phyloP scores from a whole-genome alignment of 805 yeast genomes.

The Metschnikowia drakensbergensis region DNA sequence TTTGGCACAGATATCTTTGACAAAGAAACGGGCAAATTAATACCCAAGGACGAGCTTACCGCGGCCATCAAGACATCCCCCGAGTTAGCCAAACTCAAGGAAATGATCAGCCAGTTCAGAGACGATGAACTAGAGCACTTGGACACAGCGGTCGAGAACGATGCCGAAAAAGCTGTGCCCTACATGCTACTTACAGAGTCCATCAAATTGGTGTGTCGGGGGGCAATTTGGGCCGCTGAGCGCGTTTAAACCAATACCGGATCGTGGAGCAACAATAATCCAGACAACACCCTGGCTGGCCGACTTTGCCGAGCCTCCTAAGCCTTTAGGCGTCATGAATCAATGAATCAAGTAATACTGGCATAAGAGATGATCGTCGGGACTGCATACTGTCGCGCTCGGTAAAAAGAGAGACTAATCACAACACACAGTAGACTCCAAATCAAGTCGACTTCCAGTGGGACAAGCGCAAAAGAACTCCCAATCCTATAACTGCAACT shows the following conservation, averaged over 20 bases:
- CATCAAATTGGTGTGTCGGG: conserved; percentile 75
- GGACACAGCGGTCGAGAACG: conserved; percentile 88
- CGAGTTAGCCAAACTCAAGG: conserved; percentile 57
- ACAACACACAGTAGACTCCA: conserved; percentile 1
- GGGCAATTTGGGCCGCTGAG: conserved; percentile 92
- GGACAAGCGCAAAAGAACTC: background rate
- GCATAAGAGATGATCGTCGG: background rate
- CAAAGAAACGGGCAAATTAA: conserved; percentile 30
- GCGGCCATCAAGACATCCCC: conserved; percentile 37
- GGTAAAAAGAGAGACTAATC: conserved; percentile 2
- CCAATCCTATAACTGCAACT: background rate
- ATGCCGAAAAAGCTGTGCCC: conserved; percentile 90
- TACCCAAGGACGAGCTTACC: conserved; percentile 22
- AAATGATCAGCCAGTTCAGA: conserved; percentile 68
- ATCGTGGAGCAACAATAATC: background rate
- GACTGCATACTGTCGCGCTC: conserved; percentile 3
- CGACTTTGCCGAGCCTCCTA: background rate
- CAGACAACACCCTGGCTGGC: background rate
- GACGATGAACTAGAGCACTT: conserved; percentile 95
- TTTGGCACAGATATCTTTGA: conserved; percentile 46
- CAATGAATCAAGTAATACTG: background rate
- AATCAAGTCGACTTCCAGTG: background rate
- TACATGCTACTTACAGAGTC: conserved; percentile 84
- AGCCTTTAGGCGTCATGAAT: background rate
- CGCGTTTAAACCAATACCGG: conserved; percentile 49